Percentiles rank a stretch among this genome's conserved stretches.
phyloP scores from a whole-genome alignment of 257 asterid species.

The Solanum chmielewskii region DNA sequence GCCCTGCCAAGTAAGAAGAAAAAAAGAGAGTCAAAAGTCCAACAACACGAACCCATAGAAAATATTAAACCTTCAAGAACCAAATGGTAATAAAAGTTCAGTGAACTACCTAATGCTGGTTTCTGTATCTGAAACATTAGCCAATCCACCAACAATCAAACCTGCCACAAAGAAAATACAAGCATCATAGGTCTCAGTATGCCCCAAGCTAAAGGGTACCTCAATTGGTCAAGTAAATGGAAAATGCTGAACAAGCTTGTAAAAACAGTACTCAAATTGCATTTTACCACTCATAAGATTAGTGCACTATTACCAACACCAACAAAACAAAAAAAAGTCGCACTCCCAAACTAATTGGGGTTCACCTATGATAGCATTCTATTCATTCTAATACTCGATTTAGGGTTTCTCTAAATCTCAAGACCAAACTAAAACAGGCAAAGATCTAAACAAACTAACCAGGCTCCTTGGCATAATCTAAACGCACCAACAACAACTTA shows the following conservation, averaged over 20 bases:
- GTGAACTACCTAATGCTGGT: constrained; percentile 59
- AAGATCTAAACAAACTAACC: not conserved
- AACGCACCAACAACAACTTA: not conserved
- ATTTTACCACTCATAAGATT: not conserved
- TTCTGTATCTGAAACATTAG: constrained; percentile 82
- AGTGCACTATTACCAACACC: not conserved
- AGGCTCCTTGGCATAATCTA: not conserved
- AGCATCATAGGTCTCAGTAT: not conserved
- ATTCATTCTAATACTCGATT: not conserved
- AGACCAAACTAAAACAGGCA: not conserved
- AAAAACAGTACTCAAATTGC: not conserved
- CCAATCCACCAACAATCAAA: constrained; percentile 82
- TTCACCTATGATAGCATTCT: not conserved
- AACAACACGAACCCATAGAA: not conserved
- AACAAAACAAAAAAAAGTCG: not conserved
- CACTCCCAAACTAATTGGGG: not conserved
- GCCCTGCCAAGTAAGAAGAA: constrained; percentile 44
- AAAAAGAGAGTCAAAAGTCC: not conserved
- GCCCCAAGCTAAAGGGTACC: not conserved
- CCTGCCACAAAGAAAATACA: constrained; percentile 30
- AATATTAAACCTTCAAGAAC: not conserved
- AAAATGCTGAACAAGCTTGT: not conserved
- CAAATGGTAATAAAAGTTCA: not conserved
- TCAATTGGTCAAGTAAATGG: not conserved
- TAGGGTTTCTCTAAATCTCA: not conserved